Percentiles rank a stretch among this genome's conserved stretches.
These are phyloP conservation scores for Kitagawia praeruptora DNA, from an alignment of 129 eudicot genomes.

Conservation along the genomic window DNA sequence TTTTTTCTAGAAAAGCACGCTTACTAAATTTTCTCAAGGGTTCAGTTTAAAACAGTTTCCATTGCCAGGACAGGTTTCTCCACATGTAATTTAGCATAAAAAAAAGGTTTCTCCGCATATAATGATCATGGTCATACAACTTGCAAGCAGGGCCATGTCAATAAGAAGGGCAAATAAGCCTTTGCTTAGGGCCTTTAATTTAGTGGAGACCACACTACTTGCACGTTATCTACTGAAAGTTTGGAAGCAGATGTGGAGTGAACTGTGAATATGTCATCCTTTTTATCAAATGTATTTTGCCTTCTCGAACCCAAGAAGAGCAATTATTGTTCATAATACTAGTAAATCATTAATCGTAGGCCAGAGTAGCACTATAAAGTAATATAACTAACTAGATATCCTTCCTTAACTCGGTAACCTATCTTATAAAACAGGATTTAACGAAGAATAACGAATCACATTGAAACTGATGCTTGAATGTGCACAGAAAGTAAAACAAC, in stretches of 20 bases:
- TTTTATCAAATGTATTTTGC: not conserved
- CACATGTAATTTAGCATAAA: not conserved
- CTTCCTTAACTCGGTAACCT: not conserved
- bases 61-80: not conserved
- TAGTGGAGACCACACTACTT: not conserved
- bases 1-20: not conserved
- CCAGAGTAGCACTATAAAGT: not conserved
- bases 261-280: not conserved
- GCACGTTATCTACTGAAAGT: not conserved
- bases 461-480: not conserved
- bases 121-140: not conserved
- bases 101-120: not conserved
- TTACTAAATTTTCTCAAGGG: not conserved
- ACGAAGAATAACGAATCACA: not conserved
- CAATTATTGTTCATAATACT: not conserved
- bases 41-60: not conserved
- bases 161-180: not conserved
- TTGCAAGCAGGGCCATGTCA: not conserved
- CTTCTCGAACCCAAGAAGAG: not conserved
- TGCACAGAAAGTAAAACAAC: constrained; percentile 88
- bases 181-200: not conserved
- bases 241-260: not conserved
- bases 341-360: not conserved
- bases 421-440: not conserved
- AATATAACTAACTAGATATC: not conserved